These are phyloP conservation scores for Flaveria bidentis DNA, from an alignment of 129 eudicot species.

Conservation along the genomic window DNA sequence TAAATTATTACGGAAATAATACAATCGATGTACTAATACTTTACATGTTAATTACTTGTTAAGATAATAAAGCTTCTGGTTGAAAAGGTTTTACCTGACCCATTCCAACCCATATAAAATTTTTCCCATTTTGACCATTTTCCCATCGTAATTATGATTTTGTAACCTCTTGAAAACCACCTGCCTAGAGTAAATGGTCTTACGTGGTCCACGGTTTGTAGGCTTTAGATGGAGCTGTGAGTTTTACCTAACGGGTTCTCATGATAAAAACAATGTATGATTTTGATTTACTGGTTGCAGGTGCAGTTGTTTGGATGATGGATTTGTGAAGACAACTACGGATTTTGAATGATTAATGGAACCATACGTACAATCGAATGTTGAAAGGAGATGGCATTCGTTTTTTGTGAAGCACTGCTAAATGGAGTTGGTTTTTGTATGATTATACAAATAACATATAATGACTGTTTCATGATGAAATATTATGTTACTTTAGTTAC, in stretches of 20 bases:
- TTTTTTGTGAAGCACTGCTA: slow-evolving; percentile 15
- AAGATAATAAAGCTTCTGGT: too few relatives aligned
- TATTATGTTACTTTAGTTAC: background rate
- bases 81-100: too few relatives aligned
- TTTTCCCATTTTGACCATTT: too few relatives aligned
- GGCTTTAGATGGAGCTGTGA: too few relatives aligned
- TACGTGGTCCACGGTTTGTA: too few relatives aligned
- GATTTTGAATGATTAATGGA: slow-evolving; percentile 6
- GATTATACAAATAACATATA: slow-evolving; percentile 1
- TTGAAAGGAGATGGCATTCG: background rate
- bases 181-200: too few relatives aligned
- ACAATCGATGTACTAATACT: background rate
- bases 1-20: background rate
- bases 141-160: too few relatives aligned
- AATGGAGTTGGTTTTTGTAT: slow-evolving; percentile 2
- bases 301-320: slow-evolving; percentile 1
- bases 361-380: slow-evolving; percentile 17
- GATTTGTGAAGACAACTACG: slow-evolving; percentile 11
- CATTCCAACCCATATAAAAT: too few relatives aligned
- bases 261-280: background rate
- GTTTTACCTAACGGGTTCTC: too few relatives aligned
- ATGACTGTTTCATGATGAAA: slow-evolving; percentile 19
- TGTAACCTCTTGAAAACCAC: too few relatives aligned
- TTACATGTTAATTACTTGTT: too few relatives aligned
- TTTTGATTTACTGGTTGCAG: background rate